phyloP scores from a whole-genome alignment of 148 eudicot species.

The Vaccinium darrowii region DNA sequence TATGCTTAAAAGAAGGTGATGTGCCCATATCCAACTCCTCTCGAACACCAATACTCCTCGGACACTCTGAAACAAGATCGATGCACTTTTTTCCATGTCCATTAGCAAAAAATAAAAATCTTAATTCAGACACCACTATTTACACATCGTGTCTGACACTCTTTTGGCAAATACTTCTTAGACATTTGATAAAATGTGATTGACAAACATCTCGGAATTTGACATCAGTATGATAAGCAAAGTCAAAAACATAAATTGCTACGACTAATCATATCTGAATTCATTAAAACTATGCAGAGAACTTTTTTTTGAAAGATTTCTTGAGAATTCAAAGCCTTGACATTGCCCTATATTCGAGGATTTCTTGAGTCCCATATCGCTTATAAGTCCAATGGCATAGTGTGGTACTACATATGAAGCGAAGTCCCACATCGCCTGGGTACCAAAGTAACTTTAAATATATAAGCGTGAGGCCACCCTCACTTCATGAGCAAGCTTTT shows the following conservation, averaged over 20 bases:
- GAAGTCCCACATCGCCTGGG: too few species aligned
- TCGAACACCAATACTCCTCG: background rate
- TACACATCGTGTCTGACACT: background rate
- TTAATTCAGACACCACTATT: background rate
- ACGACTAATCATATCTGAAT: background rate
- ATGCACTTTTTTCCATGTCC: background rate
- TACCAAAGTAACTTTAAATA: too few species aligned
- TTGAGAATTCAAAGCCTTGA: background rate
- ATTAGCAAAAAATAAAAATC: background rate
- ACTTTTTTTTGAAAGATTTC: background rate
- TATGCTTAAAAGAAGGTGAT: background rate
- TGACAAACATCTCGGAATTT: background rate
- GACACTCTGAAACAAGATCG: background rate
- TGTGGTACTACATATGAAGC: background rate
- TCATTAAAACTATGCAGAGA: background rate
- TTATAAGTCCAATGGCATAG: background rate
- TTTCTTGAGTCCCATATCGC: background rate
- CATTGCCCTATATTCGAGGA: background rate
- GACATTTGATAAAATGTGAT: background rate
- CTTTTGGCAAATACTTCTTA: background rate
- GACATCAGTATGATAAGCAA: background rate
- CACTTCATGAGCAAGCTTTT: too few species aligned
- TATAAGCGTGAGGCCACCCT: too few species aligned
- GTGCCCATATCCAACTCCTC: background rate
- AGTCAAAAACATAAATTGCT: background rate